phyloP scores from a whole-genome alignment of 169 alveolate genomes.

The Plasmodium gallinaceum region DNA sequence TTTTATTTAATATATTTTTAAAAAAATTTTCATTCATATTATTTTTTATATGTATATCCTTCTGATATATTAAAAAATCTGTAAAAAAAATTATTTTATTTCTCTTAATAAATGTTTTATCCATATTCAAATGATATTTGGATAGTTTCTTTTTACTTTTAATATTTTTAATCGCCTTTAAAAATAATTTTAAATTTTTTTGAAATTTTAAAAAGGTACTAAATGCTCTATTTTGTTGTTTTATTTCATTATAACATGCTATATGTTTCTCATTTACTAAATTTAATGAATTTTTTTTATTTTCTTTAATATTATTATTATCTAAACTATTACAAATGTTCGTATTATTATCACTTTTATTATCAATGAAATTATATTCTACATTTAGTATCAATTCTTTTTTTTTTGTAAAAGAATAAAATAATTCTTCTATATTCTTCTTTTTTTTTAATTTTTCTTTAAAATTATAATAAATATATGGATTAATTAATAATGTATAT shows the following conservation, averaged over 20 bases:
- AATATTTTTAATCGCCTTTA: constrained; percentile 29
- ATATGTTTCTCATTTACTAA: neutral
- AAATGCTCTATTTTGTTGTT: constrained; percentile 15
- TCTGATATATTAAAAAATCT: neutral
- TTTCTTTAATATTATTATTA: neutral
- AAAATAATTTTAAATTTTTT: constrained; percentile 44
- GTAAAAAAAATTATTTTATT: neutral
- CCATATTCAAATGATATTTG: constrained; percentile 8
- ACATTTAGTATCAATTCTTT: neutral
- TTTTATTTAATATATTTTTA: neutral
- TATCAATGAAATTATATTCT: neutral
- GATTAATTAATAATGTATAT: constrained; percentile 56
- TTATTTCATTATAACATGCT: constrained; percentile 5
- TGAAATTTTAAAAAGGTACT: constrained; percentile 30
- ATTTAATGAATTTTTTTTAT: neutral
- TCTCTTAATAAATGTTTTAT: neutral
- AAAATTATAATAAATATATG: constrained; percentile 30
- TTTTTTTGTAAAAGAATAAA: constrained; percentile 28
- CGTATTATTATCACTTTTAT: neutral
- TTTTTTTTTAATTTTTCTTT: constrained; percentile 17
- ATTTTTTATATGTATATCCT: neutral
- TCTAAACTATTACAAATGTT: neutral
- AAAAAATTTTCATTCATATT: neutral
- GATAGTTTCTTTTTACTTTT: constrained; percentile 7
- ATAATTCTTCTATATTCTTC: constrained; percentile 23